Base-by-base conservation (phyloP, 306 rosid species). In the Echinosophora koreensis region DNA sequence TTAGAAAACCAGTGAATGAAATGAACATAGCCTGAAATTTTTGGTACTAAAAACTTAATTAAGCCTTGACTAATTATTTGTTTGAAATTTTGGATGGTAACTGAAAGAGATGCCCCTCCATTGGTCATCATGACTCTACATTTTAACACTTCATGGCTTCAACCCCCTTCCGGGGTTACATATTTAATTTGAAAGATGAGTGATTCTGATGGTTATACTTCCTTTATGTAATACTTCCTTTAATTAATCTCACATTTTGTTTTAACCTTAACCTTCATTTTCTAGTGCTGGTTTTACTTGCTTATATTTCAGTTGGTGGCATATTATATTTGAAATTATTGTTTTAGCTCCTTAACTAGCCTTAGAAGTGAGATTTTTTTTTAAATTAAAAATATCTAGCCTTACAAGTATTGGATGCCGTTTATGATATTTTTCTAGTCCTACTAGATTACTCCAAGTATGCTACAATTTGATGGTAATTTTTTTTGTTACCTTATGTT, bases 341-440 rank as follows among this genome's bases (percentile, higher is more conserved):
- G 38, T 75, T 47, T 60, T 28, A 81, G 38, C 77, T 66, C 52
- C 5, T 34, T 67, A 56, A 77, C 16, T 41, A 28, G 66, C 14
- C 54, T 44, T 8, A 27, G 9, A 10, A 17, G 4, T 51, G 16
- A 34, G 15, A 30, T 15, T 15, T 3, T 11, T 11, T 4, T 11
- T 12, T 12, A 12, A 3, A 47, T 1, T 4, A 0, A 47, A 46
- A 47, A 47, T 11, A 0, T 3, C 6, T 13, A 47, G 54, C 47
- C 27, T 39, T 17, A 38, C 30, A 61, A 49, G 14, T 66, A 5
- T 14, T 58, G 14, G 32, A 66, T 65, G 22, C 52, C 56, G 27
- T 28, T 47, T 55, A 7, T 35, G 46, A 34, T 66, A 9, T 32
- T 44, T 56, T 56, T 73, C 41, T 71, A 13, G 63, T 22, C 44